Percentiles rank a stretch among this genome's conserved stretches.
phyloP scores from a whole-genome alignment of 1,139 yeast genomes.

The Pichia sp. region DNA sequence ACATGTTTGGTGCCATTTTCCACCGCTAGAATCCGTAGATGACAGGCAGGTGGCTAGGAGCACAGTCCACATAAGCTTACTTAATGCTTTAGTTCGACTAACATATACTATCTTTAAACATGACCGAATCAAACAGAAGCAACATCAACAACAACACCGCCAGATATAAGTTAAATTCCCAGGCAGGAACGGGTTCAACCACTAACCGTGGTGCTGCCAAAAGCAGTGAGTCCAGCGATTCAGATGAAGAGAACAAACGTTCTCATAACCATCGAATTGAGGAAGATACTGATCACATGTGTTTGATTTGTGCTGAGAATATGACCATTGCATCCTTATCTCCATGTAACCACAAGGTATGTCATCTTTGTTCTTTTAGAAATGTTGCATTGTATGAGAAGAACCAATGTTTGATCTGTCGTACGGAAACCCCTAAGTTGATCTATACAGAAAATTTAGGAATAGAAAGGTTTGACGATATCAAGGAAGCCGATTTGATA shows the following conservation, averaged over 20 bases:
- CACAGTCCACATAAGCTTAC: too few species aligned
- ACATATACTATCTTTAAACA: too few species aligned
- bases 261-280: slow-evolving; percentile 16
- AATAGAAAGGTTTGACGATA: slow-evolving; percentile 22
- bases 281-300: slow-evolving; percentile 35
- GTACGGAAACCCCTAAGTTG: slow-evolving; percentile 56
- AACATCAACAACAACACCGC: too few species aligned
- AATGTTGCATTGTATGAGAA: slow-evolving; percentile 76
- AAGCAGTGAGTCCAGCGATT: too few species aligned
- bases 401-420: slow-evolving; percentile 72
- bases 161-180: too few species aligned
- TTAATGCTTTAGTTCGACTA: too few species aligned
- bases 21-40: too few species aligned
- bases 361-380: slow-evolving; percentile 77
- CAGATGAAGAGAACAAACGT: not conserved
- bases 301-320: slow-evolving; percentile 81
- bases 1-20: too few species aligned
- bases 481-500: slow-evolving; percentile 4
- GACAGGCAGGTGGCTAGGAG: too few species aligned
- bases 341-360: slow-evolving; percentile 79
- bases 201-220: not conserved
- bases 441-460: slow-evolving; percentile 48
- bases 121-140: too few species aligned
- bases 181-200: too few species aligned
- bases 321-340: slow-evolving; percentile 59